Conservation (phyloP, 2,329 filamentous ascomycete species). For the Claviceps citrina region DNA sequence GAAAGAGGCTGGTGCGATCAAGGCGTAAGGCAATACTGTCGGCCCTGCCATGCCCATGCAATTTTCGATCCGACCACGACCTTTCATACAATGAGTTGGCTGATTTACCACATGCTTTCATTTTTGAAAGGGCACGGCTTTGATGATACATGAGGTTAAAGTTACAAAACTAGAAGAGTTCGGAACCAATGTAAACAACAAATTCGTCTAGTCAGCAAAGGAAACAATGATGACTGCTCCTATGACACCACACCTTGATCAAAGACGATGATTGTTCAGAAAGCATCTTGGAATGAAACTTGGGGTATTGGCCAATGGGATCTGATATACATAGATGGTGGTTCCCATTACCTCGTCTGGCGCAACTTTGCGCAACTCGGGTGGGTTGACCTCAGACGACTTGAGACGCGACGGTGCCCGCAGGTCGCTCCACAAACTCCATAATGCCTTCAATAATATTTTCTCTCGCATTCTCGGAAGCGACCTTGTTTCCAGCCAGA, state of each 20-base stretch:
- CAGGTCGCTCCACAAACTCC: slow-evolving; percentile 71
- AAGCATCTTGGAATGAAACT: no score
- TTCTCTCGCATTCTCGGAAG: slow-evolving; percentile 64
- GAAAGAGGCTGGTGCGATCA: slow-evolving; percentile 26
- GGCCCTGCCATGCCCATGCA: neutral
- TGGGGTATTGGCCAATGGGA: neutral
- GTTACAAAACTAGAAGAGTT: no score
- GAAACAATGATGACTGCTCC: neutral
- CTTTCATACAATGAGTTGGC: neutral
- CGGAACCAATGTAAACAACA: neutral
- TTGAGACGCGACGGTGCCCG: slow-evolving; percentile 73
- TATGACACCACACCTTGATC: neutral
- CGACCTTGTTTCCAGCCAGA: slow-evolving; percentile 71
- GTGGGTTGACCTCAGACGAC: slow-evolving; percentile 31
- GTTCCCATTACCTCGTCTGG: neutral
- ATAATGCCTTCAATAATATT: slow-evolving; percentile 80
- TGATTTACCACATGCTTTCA: slow-evolving; percentile 1
- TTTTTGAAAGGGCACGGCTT: slow-evolving; percentile 4
- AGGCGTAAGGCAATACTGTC: slow-evolving; percentile 20
- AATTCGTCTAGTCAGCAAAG: neutral
- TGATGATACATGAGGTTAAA: neutral
- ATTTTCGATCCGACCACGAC: neutral
- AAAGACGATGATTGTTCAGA: neutral
- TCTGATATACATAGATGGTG: neutral
- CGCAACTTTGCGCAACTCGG: neutral